Evolutionary conservation across 495 filamentous ascomycete species (phyloP).

Genomic region (Aspergillus egyptiacus): DNA sequence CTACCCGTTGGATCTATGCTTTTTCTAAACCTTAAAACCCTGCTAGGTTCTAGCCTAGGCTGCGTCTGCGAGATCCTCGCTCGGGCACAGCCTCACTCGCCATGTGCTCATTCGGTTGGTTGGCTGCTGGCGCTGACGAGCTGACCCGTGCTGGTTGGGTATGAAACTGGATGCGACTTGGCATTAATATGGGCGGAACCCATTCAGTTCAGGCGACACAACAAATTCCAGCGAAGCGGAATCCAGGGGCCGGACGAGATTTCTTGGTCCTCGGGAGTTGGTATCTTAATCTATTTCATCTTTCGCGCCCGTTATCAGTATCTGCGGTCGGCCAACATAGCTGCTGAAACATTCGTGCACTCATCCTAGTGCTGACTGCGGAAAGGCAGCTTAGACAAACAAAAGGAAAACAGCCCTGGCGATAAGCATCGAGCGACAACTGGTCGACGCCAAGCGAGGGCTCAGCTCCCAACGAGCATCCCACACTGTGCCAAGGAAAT

Average conservation of each 20-base stretch:
- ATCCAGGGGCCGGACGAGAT: not conserved
- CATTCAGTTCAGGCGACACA: not conserved
- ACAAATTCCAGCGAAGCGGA: conserved; percentile 8
- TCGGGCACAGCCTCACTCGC: conserved; percentile 21
- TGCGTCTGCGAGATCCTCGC: not conserved
- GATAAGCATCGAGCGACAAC: not conserved
- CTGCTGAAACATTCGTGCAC: not conserved
- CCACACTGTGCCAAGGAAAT: not conserved
- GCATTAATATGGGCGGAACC: not conserved
- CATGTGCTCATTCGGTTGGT: conserved; percentile 5
- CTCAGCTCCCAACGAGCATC: conserved; percentile 4
- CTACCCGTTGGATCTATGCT: conserved; percentile 18
- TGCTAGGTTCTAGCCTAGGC: conserved; percentile 10
- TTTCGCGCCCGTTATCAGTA: not conserved
- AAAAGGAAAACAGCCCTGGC: not conserved
- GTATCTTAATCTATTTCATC: not conserved
- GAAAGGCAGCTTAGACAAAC: not conserved
- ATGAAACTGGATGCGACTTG: conserved; percentile 10
- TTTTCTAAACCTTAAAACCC: conserved; percentile 13
- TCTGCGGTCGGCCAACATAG: not conserved
- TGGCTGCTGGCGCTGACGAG: not conserved
- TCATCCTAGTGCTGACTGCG: not conserved
- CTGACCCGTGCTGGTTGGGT: conserved; percentile 11
- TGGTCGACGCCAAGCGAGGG: conserved; percentile 3
- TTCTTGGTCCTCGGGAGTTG: not conserved